These are phyloP conservation scores for Lodderomyces parapsilosis DNA, from an alignment of 1,139 yeast species.

Conservation along the genomic window DNA sequence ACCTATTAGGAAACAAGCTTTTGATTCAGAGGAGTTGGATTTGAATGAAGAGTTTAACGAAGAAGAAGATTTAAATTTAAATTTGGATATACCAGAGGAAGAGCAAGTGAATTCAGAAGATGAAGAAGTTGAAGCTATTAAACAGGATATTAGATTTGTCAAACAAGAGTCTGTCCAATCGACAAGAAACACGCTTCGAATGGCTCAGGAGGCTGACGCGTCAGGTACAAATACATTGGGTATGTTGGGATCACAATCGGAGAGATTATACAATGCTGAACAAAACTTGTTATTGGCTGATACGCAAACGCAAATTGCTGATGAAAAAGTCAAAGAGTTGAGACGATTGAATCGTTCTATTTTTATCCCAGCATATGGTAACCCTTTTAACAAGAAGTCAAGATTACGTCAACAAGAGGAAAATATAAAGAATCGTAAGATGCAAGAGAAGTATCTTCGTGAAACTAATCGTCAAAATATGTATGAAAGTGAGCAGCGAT, in stretches of 20 bases:
- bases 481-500: slow-evolving; percentile 48
- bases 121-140: slow-evolving; percentile 87
- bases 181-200: slow-evolving; percentile 79
- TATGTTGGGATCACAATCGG: slow-evolving; percentile 90
- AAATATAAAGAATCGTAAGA: slow-evolving; percentile 61
- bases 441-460: slow-evolving; percentile 55
- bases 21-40: slow-evolving; percentile 27
- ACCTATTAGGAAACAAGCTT: slow-evolving; percentile 23
- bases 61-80: slow-evolving; percentile 27
- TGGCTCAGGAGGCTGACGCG: slow-evolving; percentile 91
- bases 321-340: slow-evolving; percentile 78
- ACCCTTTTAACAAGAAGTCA: slow-evolving; percentile 85
- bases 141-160: slow-evolving; percentile 78
- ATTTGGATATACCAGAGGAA: slow-evolving; percentile 45
- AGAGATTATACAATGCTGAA: slow-evolving; percentile 77
- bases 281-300: slow-evolving; percentile 73
- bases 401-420: slow-evolving; percentile 77
- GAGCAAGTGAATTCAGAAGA: slow-evolving; percentile 60
- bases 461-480: slow-evolving; percentile 43
- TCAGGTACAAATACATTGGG: slow-evolving; percentile 89
- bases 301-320: slow-evolving; percentile 81
- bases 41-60: slow-evolving; percentile 33
- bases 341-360: slow-evolving; percentile 78
- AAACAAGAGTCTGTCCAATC: slow-evolving; percentile 86
- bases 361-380: slow-evolving; percentile 75